A percentile compares a stretch with the other conserved stretches of the same genome.
Evolutionary conservation across 257 asterid species (phyloP).

Genomic region (Capsicum baccatum): DNA sequence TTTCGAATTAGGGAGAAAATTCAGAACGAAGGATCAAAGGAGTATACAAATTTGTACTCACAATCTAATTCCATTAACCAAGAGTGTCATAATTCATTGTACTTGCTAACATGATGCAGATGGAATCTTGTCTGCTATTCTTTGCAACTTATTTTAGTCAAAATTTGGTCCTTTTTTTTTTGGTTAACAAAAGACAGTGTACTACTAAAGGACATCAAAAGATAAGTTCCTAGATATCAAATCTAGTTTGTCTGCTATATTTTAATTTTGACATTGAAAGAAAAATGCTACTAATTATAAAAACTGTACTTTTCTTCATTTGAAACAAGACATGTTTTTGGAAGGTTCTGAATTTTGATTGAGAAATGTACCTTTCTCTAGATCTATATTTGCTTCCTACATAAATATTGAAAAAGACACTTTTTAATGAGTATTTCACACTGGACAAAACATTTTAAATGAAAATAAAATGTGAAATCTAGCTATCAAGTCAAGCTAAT

Average conservation of each 20-base stretch:
- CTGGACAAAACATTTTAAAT: not conserved
- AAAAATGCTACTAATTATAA: no score
- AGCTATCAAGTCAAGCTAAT: conserved; percentile 11
- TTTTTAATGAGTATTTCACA: not conserved
- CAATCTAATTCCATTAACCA: no score
- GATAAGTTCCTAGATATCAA: not conserved
- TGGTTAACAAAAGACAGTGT: not conserved
- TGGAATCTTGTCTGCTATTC: conserved; percentile 11
- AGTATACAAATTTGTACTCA: no score
- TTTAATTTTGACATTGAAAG: not conserved
- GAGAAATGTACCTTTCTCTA: not conserved
- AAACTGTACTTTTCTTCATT: not conserved
- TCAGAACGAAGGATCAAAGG: no score
- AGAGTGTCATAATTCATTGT: not conserved
- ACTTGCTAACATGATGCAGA: conserved; percentile 7
- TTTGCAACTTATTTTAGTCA: not conserved
- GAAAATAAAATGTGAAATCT: not conserved
- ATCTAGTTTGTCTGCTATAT: conserved; percentile 11
- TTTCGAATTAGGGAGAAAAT: no score
- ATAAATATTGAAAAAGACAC: not conserved
- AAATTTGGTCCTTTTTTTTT: not conserved
- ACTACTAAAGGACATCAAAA: not conserved
- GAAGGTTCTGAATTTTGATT: not conserved
- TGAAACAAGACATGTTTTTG: not conserved
- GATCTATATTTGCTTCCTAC: not conserved